Base-by-base conservation (phyloP, 169 alveolate genomes). In the Plasmodium yoelii region DNA sequence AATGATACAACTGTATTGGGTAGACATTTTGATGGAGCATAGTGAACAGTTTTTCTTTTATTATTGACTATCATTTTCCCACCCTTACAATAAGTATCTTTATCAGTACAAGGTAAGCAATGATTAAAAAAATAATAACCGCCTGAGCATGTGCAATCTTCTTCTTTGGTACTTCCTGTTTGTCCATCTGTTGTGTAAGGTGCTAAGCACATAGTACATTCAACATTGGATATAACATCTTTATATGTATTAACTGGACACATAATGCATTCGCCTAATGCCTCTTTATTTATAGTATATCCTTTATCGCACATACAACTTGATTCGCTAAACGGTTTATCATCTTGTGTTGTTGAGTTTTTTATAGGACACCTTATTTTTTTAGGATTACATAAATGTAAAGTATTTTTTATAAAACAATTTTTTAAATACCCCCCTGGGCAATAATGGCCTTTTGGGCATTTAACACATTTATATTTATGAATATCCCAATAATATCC, bases 21-120 rank as follows among this genome's bases (percentile, higher is more conserved):
- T 5, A 97, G 96, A 86, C 97, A 95, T 60, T 87, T 75, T 15
- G 92, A 91, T 13, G 97, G 97, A 26, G 92, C 87, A 44, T 87
- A 71, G 24, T 67, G 86, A 70, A 82, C 56, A 26, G 94, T 91
- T 88, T 90, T 88, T 15, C 57, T 61, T 28, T 49, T 47, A 49
- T 65, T 74, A 68, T 84, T 72, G 22, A 87, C 88, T 51, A 71
- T 91, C 87, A 86, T 73, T 72, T 91, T 86, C n/a, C 97, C 97
- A 8, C 97, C 97, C 2, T 95, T 95, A 75, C 97, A 95, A 55
- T 92, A 95, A 61, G 87, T 92, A 59, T 87, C 88, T 5, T 88
- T 67, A 77, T 69, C 82, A 15, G 90, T 91, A 71, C 97, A 95
- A 26, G 95, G 91, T 15, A 88, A 80, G 70, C 97, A 95, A 24